A percentile compares a stretch with the other conserved stretches of the same genome.
These are phyloP conservation scores for Agrocybe pediades DNA, from an alignment of 768 basidiomycete species.

Conservation along the genomic window DNA sequence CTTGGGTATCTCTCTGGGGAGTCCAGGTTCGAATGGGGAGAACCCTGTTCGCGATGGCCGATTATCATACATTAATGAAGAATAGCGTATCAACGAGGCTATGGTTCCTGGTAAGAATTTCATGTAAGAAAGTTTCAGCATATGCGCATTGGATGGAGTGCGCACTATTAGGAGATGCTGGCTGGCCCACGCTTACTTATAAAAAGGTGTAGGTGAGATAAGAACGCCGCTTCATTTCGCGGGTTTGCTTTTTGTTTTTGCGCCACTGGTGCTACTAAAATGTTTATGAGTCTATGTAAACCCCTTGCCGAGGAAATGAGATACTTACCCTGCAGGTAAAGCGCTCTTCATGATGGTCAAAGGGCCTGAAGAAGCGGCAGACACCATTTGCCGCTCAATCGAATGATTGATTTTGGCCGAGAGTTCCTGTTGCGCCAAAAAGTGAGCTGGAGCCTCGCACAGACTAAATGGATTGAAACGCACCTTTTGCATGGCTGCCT, in stretches of 20 bases:
- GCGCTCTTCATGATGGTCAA: slow-evolving; percentile 89
- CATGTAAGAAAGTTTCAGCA: background rate
- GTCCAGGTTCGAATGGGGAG: slow-evolving; percentile 1
- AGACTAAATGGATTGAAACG: slow-evolving; percentile 11
- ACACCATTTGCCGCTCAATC: slow-evolving; percentile 90
- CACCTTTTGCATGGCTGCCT: slow-evolving; percentile 80
- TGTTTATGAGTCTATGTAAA: background rate
- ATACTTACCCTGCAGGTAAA: slow-evolving; percentile 43
- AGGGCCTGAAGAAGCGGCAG: slow-evolving; percentile 86
- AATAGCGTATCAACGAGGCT: background rate
- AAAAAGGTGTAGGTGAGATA: too few species aligned
- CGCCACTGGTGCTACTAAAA: slow-evolving; percentile 1
- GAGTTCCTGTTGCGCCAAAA: too few species aligned
- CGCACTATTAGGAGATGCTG: too few species aligned
- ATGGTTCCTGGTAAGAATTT: background rate
- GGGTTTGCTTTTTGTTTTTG: slow-evolving; percentile 15
- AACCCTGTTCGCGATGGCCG: slow-evolving; percentile 6
- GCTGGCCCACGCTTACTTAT: too few species aligned
- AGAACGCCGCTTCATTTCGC: slow-evolving; percentile 18
- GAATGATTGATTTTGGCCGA: slow-evolving; percentile 91
- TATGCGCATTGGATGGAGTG: slow-evolving; percentile 3
- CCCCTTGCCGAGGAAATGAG: background rate
- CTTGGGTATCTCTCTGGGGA: background rate
- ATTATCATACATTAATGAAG: slow-evolving; percentile 4
- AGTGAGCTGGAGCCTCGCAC: too few species aligned